phyloP scores from a whole-genome alignment of 305 asterid genomes.

The Fraxinus ornus region DNA sequence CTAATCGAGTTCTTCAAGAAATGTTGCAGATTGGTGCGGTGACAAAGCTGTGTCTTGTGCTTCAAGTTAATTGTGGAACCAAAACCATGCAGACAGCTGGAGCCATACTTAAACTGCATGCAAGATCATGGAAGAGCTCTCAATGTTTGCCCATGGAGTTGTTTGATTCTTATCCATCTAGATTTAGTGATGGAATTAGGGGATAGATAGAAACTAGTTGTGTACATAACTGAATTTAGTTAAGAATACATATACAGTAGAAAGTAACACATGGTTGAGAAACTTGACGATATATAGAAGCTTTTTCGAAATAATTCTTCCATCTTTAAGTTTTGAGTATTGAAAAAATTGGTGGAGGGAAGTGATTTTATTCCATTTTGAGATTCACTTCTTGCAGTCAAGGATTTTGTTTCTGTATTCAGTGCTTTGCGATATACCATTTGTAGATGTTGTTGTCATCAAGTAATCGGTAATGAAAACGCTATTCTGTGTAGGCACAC shows the following conservation, averaged over 20 bases:
- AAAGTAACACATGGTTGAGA: background rate
- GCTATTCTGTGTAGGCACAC: too few relatives aligned
- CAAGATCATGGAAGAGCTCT: slow-evolving; percentile 20
- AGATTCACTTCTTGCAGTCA: too few relatives aligned
- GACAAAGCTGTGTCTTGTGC: slow-evolving; percentile 22
- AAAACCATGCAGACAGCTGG: slow-evolving; percentile 16
- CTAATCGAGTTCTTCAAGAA: slow-evolving; percentile 11
- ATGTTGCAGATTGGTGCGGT: slow-evolving; percentile 24
- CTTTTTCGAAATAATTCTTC: background rate
- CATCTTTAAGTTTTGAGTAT: background rate
- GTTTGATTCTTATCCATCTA: slow-evolving; percentile 48
- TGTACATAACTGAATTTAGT: background rate
- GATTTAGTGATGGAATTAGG: background rate
- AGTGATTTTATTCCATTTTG: too few relatives aligned
- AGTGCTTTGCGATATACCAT: too few relatives aligned
- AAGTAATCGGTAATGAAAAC: too few relatives aligned
- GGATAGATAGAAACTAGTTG: background rate
- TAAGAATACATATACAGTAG: background rate
- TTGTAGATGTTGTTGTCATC: too few relatives aligned
- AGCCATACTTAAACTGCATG: slow-evolving; percentile 20
- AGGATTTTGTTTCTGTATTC: too few relatives aligned
- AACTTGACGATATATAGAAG: background rate
- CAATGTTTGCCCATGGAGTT: slow-evolving; percentile 19
- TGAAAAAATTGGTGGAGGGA: too few relatives aligned
- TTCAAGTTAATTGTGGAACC: slow-evolving; percentile 16